These are phyloP conservation scores for Nemania diffusa DNA, from an alignment of 2,329 filamentous ascomycete genomes.

Conservation along the genomic window DNA sequence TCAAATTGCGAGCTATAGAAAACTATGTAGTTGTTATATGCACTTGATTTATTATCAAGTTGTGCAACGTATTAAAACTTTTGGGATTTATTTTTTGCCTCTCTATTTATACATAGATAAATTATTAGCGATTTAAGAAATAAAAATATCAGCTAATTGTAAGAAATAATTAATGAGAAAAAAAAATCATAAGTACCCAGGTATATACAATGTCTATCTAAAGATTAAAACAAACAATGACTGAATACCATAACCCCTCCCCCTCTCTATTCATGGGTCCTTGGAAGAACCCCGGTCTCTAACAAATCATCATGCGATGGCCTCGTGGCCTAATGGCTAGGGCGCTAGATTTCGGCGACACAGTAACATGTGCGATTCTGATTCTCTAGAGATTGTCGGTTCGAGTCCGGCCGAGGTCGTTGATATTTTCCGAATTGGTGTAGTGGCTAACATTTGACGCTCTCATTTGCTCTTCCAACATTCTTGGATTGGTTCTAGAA, in stretches of 20 bases:
- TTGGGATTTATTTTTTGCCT: no score
- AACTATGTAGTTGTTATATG: no score
- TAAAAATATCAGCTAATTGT: no score
- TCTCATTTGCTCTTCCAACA: slow-evolving; percentile 40
- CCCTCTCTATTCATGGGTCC: neutral
- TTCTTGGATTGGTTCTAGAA: neutral
- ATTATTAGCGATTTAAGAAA: no score
- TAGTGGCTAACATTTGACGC: slow-evolving; percentile 52
- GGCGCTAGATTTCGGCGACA: slow-evolving; percentile 37
- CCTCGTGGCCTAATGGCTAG: slow-evolving; percentile 39
- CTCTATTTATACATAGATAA: no score
- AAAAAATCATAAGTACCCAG: no score
- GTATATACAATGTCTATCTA: no score
- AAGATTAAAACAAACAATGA: neutral
- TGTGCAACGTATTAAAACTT: no score
- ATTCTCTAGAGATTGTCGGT: slow-evolving; percentile 38
- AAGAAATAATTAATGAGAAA: no score
- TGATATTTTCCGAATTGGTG: slow-evolving; percentile 49
- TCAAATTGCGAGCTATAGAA: no score
- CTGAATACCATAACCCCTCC: neutral
- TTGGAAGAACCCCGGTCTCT: neutral
- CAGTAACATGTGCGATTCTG: neutral
- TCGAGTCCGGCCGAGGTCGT: slow-evolving; percentile 39
- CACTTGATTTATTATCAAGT: no score
- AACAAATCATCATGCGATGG: slow-evolving; percentile 16